Evolutionary conservation across 805 yeast genomes (phyloP), one percentile per base, ranked within the genome.

Genomic region (Candida sphagnicola): DNA sequence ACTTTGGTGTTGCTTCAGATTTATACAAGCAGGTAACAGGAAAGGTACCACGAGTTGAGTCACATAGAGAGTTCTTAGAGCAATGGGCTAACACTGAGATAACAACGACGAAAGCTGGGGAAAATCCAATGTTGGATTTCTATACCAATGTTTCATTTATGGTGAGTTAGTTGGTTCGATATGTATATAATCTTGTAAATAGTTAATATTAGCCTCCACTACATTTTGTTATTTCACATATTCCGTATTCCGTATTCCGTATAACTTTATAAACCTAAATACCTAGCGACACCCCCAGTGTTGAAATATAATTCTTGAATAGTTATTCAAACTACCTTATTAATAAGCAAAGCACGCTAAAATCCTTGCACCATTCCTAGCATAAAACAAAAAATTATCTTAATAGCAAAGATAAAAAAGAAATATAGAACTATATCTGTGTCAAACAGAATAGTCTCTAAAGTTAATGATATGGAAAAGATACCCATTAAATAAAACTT

Each of bases 61-160:
- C 78, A 26, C 95, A 87, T 58, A 59, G 67, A 5, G 85, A 78
- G 13, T 87, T 85, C 46, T 56, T 87, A 46, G 70, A 66, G 42
- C 70, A 72, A 33, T 85, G 91, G 91, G 87, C 85, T 0, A 88
- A 83, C 51, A 41, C 74, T 3, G 80, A 78, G 3, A 72, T 67
- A 10, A 84, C 95, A 2, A 72, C 78, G 2, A 83, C 93, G 0
- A 77, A 74, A 49, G 76, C 77, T 24, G 95, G 95, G 0, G 95
- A 86, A 49, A 85, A 84, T 49, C 95, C 95, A 11, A 78, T 87
- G 89, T 56, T 86, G 40, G 83, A 82, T 37, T 74, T 86, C 43
- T 87, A 87, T 55, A 66, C 72, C 25, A 87, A 87, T 52, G 93
- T 86, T 4, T 77, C 84, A 16, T 85, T 85, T 46, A 67, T 80